Conservation (phyloP, 495 filamentous ascomycete genomes). For the Clavariopsis aquatica region DNA sequence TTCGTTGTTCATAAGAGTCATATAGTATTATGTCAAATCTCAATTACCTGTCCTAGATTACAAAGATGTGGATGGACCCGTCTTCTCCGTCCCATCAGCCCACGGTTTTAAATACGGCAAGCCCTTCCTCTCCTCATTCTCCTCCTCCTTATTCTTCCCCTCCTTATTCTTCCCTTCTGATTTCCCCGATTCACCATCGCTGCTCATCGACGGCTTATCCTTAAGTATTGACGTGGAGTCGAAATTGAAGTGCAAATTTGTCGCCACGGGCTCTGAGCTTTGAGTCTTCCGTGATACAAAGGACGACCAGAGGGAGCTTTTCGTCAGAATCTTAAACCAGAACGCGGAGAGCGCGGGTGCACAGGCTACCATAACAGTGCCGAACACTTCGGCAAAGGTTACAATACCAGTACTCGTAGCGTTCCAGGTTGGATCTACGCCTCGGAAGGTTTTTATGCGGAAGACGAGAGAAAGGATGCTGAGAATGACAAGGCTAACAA, state of each 20-base stretch:
- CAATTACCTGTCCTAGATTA: too few relatives aligned
- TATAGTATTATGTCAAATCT: too few relatives aligned
- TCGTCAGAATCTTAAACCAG: constrained; percentile 3
- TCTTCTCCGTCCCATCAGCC: neutral
- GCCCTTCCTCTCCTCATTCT: too few relatives aligned
- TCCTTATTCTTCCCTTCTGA: neutral
- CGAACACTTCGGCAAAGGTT: neutral
- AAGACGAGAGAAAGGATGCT: neutral
- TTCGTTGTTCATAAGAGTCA: too few relatives aligned
- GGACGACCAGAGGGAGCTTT: neutral
- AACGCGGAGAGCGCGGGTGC: neutral
- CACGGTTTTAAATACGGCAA: neutral
- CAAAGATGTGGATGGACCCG: neutral
- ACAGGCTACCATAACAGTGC: neutral
- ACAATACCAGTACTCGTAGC: neutral
- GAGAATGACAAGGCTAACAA: neutral
- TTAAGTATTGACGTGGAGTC: neutral
- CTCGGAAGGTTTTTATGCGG: neutral
- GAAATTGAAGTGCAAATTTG: neutral
- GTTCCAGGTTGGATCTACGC: neutral
- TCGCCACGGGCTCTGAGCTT: neutral
- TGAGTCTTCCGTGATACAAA: neutral
- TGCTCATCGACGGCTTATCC: neutral
- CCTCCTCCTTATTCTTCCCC: neutral
- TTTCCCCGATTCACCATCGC: neutral